A percentile compares a stretch with the other conserved stretches of the same genome.
Conservation (phyloP, 805 yeast genomes). For the Grigorovia transvaalensis region DNA sequence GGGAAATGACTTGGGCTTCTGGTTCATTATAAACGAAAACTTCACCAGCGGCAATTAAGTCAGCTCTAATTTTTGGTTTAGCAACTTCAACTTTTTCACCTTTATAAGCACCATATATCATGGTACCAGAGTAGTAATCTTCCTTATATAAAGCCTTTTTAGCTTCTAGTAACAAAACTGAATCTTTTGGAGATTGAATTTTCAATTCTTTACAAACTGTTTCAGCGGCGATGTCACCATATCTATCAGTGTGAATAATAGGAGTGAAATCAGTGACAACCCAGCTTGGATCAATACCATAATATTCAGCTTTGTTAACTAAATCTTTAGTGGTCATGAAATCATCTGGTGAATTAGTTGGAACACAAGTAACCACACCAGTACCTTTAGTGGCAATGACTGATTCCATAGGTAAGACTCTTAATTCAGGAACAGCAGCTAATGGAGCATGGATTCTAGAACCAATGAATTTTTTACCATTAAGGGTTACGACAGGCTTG, state of each 20-base stretch:
- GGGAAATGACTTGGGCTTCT: constrained; percentile 76
- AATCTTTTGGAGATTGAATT: constrained; percentile 90
- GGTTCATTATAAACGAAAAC: constrained; percentile 94
- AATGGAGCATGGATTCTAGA: constrained; percentile 80
- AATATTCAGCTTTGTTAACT: constrained; percentile 81
- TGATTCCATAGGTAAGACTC: constrained; percentile 95
- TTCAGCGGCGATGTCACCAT: constrained; percentile 85
- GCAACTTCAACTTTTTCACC: constrained; percentile 90
- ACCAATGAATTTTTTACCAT: constrained; percentile 73
- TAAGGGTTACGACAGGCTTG: constrained; percentile 45
- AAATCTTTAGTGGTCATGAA: constrained; percentile 77
- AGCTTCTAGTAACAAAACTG: constrained; percentile 77
- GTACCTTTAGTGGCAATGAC: constrained; percentile 93
- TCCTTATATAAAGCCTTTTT: constrained; percentile 94
- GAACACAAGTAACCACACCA: constrained; percentile 98
- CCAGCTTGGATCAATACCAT: constrained; percentile 80
- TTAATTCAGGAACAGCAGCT: constrained; percentile 54
- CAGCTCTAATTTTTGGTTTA: constrained; percentile 76
- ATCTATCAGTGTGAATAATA: constrained; percentile 68
- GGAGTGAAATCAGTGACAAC: constrained; percentile 55
- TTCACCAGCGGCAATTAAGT: constrained; percentile 61
- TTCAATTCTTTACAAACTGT: constrained; percentile 73
- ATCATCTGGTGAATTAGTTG: constrained; percentile 98
- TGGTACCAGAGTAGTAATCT: constrained; percentile 83
- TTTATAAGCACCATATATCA: constrained; percentile 69